Evolutionary conservation across 1,284 basidiomycete genomes (phyloP), one percentile per base, ranked within the genome.

Genomic region (Mycena sp.): DNA sequence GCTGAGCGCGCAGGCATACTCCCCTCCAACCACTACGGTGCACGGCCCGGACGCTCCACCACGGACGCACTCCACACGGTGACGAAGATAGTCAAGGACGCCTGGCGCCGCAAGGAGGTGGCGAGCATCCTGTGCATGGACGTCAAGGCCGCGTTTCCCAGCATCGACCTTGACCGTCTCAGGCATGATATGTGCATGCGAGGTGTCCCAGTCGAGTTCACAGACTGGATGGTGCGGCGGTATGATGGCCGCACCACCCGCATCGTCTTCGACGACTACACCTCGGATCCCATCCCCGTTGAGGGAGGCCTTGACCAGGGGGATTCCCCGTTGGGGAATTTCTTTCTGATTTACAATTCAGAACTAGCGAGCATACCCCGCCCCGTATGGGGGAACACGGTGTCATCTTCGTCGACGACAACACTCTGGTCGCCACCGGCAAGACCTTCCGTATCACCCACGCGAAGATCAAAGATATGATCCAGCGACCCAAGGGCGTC

Each of bases 261-360:
- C n/a, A 64, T 73, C 7, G 62, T 61, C 21, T 48, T 71, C 11
- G 69, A 70, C 28, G 65, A 71, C 28, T 63, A 23, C 37, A n/a
- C 9, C 2, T 63, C 61, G 1, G 41, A 28, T 3, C 40, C 32
- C 0, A 48, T 45, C 0, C 61, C 66, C 1, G 57, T 67, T 3
- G 69, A 67, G 23, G 14, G 45, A 0, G 71, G 70, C 9, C 68
- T 73, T 2, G 70, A 69, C 10, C 72, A 74, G 66, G 71, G 72
- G 0, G 71, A 69, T 5, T 70, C 68, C 5, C 29, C 66, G 19
- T 72, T 70, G 0, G 67, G 67, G 0, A 68, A 72, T 41, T 61
- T 69, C 0, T 70, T 67, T 11, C 52, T 69, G 3, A 60, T 74
- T 32, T 74, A 72, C 56, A 67, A 67, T 28, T 61, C 72, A 0